Base-by-base conservation (phyloP, 768 basidiomycete species). In the Infundibulicybe gibba region DNA sequence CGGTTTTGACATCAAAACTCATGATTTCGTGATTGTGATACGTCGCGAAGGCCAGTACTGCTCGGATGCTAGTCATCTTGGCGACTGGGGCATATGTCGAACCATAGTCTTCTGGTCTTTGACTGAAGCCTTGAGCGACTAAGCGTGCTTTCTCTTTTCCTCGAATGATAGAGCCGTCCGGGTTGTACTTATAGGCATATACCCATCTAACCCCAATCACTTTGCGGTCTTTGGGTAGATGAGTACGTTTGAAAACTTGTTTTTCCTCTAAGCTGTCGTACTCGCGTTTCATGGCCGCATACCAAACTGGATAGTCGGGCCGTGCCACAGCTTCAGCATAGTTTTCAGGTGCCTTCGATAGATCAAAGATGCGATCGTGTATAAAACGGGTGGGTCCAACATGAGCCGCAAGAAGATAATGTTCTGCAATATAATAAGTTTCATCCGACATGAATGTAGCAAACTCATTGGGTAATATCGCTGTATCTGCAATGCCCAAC, bases 161-260 rank as follows among this genome's bases (percentile, higher is more conserved):
- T 20, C 25, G 25, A 0, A 54, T 51, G 14, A 73, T 63, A 0
- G 52, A 52, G 4, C 71, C 74, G 30, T 67, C 49, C 1, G 59
- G 45, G 49, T 76, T 57, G 25, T 49, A 53, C 56, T 80, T 80
- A 43, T 61, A 52, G 1, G 53, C 56, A 47, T 60, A 71, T 1
- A 68, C 67, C 71, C 71, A 72, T 5, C 48, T 45, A 10, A 58
- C 50, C 0, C 58, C 59, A 14, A 75, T 63, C 0, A 63, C 50
- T 16, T 59, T 62, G 0, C 54, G 49, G 16, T 54, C 64, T 21
- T 38, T 13, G 0, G 69, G 70, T 0, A 63, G 49, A 1, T 37
- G 30, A 0, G 52, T 47, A 0, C 48, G 50, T 33, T 59, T 53
- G 48, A 68, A 70, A 1, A 69, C 63, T 2, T 58, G 56, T 33